phyloP scores from a whole-genome alignment of 75 land plant species.

The Chamaecyparis obtusa region DNA sequence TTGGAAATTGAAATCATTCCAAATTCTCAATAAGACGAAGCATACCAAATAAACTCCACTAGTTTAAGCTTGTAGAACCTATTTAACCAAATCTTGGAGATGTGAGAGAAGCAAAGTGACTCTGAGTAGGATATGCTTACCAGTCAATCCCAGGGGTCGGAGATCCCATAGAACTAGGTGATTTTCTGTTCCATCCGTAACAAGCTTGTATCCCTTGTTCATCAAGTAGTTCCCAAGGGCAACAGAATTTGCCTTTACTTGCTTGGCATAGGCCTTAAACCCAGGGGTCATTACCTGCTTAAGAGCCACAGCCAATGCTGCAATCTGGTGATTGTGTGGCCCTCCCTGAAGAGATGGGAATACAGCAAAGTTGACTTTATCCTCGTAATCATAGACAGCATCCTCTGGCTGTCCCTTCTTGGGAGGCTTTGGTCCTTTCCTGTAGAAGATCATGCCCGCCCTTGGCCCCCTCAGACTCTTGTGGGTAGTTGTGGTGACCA shows the following conservation, averaged over 20 bases:
- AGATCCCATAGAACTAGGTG: conserved; percentile 91
- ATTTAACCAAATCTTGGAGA: neutral
- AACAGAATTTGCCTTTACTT: conserved; percentile 86
- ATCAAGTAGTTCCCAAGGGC: conserved; percentile 80
- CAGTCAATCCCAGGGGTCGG: conserved; percentile 86
- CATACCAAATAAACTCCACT: neutral
- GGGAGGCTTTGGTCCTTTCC: conserved; percentile 84
- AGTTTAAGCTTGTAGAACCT: neutral
- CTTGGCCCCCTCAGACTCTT: conserved; percentile 88
- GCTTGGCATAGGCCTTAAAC: conserved; percentile 91
- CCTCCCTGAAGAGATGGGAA: conserved; percentile 92
- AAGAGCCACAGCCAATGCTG: conserved; percentile 84
- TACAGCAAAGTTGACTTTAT: conserved; percentile 84
- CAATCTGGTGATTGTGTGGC: conserved; percentile 94
- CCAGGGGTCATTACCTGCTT: conserved; percentile 73
- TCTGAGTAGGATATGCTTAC: conserved; percentile 19
- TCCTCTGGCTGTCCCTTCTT: conserved; percentile 91
- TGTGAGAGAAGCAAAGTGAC: neutral
- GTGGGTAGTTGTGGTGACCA: conserved; percentile 93
- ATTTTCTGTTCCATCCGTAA: conserved; percentile 92
- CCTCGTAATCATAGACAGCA: conserved; percentile 76
- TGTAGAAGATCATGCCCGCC: conserved; percentile 87
- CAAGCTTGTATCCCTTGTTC: conserved; percentile 88
- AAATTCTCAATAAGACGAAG: neutral
- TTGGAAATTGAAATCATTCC: neutral